Base-by-base conservation (phyloP, 192 early-diverging fungal species). In the Backusella parvicylindrica region DNA sequence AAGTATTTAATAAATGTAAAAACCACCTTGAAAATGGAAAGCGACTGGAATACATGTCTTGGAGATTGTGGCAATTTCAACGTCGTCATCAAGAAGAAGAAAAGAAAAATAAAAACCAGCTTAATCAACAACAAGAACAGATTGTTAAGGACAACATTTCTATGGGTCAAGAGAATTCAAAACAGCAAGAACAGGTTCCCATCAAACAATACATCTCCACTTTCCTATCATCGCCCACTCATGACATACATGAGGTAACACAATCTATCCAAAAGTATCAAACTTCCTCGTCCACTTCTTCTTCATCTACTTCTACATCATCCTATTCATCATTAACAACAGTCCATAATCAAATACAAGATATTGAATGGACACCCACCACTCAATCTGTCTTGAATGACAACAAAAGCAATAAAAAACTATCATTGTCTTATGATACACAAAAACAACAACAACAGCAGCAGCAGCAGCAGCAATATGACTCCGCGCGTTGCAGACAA, bases 1-100 rank as follows among this genome's bases (percentile, higher is more conserved):
- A 60, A 80, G 79, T 70, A 32, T 76, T 80, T 40, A 73, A 69
- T 40, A 80, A 80, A 70, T 80, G 79, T 43, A 80, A 80, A 49
- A 50, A 64, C 5, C 41, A 69, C 35, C 53, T 76, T 8, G 71
- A 69, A 0, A 49, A 80, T 64, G 79, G 79, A 41, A 41, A 68
- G 15, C 70, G 79, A 35, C 36, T 80, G 12, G 79, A 80, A 69
- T 77, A 80, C 40, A 80, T 80, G 71, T 76, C 79, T 13, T 80
- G 79, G 79, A 31, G 80, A 73, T 28, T 80, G 47, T 80, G 79
- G 79, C 67, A 79, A 23, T 30, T 43, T 18, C 28, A 70, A 9
- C 30, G 31, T 7, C 64, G 30, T 21, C 64, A n/a, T 33, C 64
- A 28, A 28, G 53, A 60, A 26, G 3, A 28, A 26, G 21, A 60